Conservation (phyloP, 805 yeast genomes). For the Ogataea siamensis region DNA sequence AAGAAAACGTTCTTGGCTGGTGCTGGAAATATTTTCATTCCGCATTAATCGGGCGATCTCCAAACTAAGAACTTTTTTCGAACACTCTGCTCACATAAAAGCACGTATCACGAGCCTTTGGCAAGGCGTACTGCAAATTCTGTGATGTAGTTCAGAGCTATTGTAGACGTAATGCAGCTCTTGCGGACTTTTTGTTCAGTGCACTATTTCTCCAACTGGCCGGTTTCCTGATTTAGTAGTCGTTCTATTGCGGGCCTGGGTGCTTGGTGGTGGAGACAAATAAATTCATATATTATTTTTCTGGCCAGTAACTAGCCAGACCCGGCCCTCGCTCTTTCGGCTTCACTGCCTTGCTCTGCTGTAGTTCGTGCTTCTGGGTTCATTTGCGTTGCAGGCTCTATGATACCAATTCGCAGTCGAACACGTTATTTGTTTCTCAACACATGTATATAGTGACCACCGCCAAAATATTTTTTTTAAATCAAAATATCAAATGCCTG, state of each 20-base stretch:
- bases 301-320: too few species aligned
- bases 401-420: too few species aligned
- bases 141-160: neutral
- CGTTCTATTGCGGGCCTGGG: too few species aligned
- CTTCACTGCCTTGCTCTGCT: too few species aligned
- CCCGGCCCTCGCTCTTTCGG: too few species aligned
- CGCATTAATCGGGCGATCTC: neutral
- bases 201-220: neutral
- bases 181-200: neutral
- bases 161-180: neutral
- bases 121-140: slow-evolving; percentile 1
- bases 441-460: too few species aligned
- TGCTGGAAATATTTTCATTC: neutral
- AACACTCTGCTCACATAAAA: neutral
- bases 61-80: neutral
- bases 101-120: slow-evolving; percentile 1
- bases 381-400: too few species aligned
- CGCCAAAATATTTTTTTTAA: neutral
- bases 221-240: neutral
- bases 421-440: too few species aligned
- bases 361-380: too few species aligned
- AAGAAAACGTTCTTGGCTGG: neutral
- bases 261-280: too few species aligned
- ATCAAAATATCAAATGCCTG: neutral
- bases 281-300: too few species aligned